Evolutionary conservation across 805 yeast species (phyloP).

Genomic region (Wickerhamomyces queroliae): DNA sequence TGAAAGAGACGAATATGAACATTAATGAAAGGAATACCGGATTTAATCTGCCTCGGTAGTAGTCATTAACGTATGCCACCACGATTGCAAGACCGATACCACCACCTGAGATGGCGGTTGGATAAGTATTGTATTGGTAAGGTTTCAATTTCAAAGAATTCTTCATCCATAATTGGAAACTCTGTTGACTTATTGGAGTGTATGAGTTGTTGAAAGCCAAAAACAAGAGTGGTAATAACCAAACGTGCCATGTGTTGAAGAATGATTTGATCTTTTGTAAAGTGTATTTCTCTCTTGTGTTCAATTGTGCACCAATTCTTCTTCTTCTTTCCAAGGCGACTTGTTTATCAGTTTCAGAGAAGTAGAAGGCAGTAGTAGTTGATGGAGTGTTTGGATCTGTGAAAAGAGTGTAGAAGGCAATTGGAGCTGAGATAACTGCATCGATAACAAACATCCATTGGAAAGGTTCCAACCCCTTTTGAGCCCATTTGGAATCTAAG

Average conservation of each 20-base stretch:
- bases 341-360: conserved; percentile 31
- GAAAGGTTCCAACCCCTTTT: conserved; percentile 22
- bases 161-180: conserved; percentile 40
- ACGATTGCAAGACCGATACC: conserved; percentile 29
- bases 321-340: conserved; percentile 40
- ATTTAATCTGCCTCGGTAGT: conserved; percentile 28
- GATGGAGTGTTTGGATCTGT: conserved; percentile 37
- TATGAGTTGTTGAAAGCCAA: conserved; percentile 4
- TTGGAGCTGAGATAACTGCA: conserved; percentile 32
- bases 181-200: conserved; percentile 30
- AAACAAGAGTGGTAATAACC: conserved; percentile 30
- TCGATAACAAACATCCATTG: conserved; percentile 38
- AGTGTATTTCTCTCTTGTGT: conserved; percentile 32
- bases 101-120: conserved; percentile 29
- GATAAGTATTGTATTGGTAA: conserved; percentile 30
- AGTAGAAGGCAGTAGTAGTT: conserved; percentile 33
- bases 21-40: conserved; percentile 29
- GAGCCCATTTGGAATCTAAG: conserved; percentile 11
- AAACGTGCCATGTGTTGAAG: conserved; percentile 41
- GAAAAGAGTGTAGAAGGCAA: conserved; percentile 33
- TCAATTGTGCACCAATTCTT: conserved; percentile 32
- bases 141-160: conserved; percentile 25
- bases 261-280: conserved; percentile 30
- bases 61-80: conserved; percentile 30
- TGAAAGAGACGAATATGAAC: conserved; percentile 34